A percentile compares a stretch with the other conserved stretches of the same genome.
Conservation (phyloP, 495 filamentous ascomycete genomes). For the Daldinia vernicosa region DNA sequence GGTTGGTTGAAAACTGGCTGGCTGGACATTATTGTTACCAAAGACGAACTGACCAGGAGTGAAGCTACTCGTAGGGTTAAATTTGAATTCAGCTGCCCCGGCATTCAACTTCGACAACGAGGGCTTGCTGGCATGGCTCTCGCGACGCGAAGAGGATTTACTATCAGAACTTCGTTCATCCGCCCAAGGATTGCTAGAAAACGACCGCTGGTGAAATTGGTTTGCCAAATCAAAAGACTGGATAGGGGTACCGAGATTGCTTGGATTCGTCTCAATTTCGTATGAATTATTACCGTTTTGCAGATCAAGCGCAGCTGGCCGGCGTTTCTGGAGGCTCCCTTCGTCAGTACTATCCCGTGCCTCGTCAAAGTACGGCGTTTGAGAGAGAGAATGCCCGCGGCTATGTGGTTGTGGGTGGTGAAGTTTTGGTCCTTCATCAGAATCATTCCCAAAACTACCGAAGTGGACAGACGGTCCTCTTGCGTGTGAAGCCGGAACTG, state of each 20-base stretch:
- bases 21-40: slow-evolving; percentile 64
- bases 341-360: slow-evolving; percentile 47
- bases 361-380: slow-evolving; percentile 60
- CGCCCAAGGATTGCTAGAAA: slow-evolving; percentile 64
- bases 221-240: slow-evolving; percentile 53
- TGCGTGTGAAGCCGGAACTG: slow-evolving; percentile 43
- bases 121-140: slow-evolving; percentile 68
- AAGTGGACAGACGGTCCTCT: slow-evolving; percentile 56
- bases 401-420: slow-evolving; percentile 71
- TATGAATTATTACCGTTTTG: slow-evolving; percentile 62
- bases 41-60: slow-evolving; percentile 67
- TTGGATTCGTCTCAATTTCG: slow-evolving; percentile 81
- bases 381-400: slow-evolving; percentile 65
- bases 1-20: slow-evolving; percentile 50
- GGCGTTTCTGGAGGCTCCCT: slow-evolving; percentile 45
- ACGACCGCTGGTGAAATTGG: slow-evolving; percentile 51
- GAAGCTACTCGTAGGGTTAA: slow-evolving; percentile 72
- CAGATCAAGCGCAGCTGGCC: slow-evolving; percentile 44
- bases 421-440: slow-evolving; percentile 58
- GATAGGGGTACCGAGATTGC: slow-evolving; percentile 71
- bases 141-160: slow-evolving; percentile 46
- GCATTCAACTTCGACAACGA: slow-evolving; percentile 85
- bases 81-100: slow-evolving; percentile 85
- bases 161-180: slow-evolving; percentile 51
- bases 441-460: slow-evolving; percentile 55